These are phyloP conservation scores for Escallonia rubra DNA, from an alignment of 129 eudicot genomes.

Conservation along the genomic window DNA sequence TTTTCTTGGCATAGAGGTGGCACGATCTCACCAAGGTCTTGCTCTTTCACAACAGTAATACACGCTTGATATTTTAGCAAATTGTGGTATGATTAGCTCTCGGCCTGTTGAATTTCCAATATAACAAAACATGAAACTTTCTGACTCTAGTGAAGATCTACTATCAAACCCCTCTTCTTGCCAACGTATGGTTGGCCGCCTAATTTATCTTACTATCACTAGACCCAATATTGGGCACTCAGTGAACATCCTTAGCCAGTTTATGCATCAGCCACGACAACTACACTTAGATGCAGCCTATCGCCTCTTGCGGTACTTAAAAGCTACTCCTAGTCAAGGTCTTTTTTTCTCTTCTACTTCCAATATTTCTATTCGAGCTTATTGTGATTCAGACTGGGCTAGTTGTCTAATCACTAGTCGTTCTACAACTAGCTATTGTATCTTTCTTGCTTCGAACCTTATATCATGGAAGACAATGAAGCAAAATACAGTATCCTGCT, in stretches of 20 bases:
- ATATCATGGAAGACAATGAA: background rate
- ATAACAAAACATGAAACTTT: background rate
- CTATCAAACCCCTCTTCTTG: background rate
- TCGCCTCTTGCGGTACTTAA: background rate
- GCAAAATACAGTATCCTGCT: background rate
- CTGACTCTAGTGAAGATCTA: background rate
- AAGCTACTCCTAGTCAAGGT: background rate
- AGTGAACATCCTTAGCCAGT: background rate
- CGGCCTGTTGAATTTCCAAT: background rate
- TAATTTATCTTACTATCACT: background rate
- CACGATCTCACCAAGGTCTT: background rate
- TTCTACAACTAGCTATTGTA: background rate
- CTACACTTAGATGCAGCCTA: background rate
- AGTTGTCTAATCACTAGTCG: background rate
- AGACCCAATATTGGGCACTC: background rate
- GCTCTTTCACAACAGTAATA: background rate
- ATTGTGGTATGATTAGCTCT: background rate
- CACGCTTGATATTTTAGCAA: background rate
- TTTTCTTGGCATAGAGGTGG: conserved; percentile 14
- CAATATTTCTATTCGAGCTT: background rate
- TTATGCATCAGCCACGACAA: background rate
- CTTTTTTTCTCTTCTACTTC: background rate
- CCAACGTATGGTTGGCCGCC: background rate
- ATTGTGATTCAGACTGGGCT: background rate
- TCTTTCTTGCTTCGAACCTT: background rate